Evolutionary conservation across 2,329 filamentous ascomycete genomes (phyloP).

Genomic region (Beauveria rudraprayagi): DNA sequence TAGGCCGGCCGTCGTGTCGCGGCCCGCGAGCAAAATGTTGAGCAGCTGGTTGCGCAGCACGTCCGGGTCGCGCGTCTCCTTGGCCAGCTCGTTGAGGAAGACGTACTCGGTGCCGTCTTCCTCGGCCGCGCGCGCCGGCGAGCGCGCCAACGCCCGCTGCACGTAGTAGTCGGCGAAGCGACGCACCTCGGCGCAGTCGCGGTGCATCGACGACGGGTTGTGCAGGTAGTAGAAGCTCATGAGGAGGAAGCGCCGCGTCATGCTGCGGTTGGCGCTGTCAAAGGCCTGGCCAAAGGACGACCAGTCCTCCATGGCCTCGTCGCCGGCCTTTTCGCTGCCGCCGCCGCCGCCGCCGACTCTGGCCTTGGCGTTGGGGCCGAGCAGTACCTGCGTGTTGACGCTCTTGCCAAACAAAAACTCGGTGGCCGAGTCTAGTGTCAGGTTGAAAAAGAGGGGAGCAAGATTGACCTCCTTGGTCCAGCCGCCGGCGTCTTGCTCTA

Average conservation of each 20-base stretch:
- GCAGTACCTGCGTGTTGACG: conserved; percentile 26
- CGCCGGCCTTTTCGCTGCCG: not conserved
- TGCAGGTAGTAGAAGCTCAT: conserved; percentile 1
- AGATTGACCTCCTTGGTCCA: conserved; percentile 27
- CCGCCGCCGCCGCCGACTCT: not conserved
- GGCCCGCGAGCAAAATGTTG: conserved; percentile 16
- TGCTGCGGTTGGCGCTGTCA: conserved; percentile 1
- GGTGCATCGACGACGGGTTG: not conserved
- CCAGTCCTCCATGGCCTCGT: not conserved
- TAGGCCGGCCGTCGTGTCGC: conserved; percentile 19
- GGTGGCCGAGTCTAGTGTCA: conserved; percentile 37
- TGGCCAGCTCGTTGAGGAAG: conserved; percentile 15
- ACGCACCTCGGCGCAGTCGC: not conserved
- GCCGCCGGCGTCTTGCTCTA: not conserved
- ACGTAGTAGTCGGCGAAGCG: conserved; percentile 7
- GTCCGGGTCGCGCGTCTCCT: conserved; percentile 13
- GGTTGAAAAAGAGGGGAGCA: conserved; percentile 35
- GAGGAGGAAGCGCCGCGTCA: not conserved
- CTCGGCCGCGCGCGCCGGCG: not conserved
- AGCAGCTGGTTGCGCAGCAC: conserved; percentile 14
- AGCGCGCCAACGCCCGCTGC: conserved; percentile 3
- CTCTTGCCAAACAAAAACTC: conserved; percentile 54
- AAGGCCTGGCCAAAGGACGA: not conserved
- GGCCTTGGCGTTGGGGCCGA: not conserved
- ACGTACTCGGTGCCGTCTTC: conserved; percentile 5